Evolutionary conservation across 192 early-diverging fungal species (phyloP).

Genomic region (Coemansia sp.): DNA sequence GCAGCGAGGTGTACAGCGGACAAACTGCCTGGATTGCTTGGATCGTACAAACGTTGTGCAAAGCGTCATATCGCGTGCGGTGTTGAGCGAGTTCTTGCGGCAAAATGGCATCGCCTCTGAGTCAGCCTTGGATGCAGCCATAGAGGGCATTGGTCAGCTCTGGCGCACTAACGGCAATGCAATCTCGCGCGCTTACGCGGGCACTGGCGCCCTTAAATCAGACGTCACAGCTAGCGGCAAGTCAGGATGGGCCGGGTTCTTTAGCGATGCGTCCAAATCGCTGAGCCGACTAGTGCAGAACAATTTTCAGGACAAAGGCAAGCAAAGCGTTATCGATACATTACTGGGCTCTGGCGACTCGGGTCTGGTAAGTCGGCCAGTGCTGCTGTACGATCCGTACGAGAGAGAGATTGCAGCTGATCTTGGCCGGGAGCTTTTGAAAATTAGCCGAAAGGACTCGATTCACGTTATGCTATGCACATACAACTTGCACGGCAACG

Average conservation of each 20-base stretch:
- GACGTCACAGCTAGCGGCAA: conserved; percentile 88
- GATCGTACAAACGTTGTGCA: conserved; percentile 92
- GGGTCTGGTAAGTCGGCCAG: conserved; percentile 27
- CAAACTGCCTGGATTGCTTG: conserved; percentile 88
- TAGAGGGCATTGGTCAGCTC: conserved; percentile 55
- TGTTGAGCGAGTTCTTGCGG: conserved; percentile 48
- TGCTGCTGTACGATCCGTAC: conserved; percentile 39
- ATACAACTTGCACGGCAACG: conserved; percentile 87
- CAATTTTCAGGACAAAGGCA: conserved; percentile 91
- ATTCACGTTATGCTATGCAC: conserved; percentile 78
- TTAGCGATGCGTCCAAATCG: conserved; percentile 91
- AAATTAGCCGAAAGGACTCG: conserved; percentile 29
- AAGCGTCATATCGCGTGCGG: conserved; percentile 61
- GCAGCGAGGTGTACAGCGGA: conserved; percentile 83
- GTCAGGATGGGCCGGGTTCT: conserved; percentile 57
- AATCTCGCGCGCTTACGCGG: conserved; percentile 89
- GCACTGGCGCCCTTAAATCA: conserved; percentile 93
- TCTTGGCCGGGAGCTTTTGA: conserved; percentile 22
- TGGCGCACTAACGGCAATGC: conserved; percentile 90
- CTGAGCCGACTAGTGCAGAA: conserved; percentile 92
- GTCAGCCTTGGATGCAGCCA: conserved; percentile 13
- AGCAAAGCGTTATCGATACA: conserved; percentile 89
- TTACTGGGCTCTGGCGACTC: conserved; percentile 62
- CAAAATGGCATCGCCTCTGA: conserved; percentile 10
- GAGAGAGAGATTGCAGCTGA: conserved; percentile 19